Evolutionary conservation across 1,284 basidiomycete species (phyloP).

Genomic region (Boletellus deceptivus): DNA sequence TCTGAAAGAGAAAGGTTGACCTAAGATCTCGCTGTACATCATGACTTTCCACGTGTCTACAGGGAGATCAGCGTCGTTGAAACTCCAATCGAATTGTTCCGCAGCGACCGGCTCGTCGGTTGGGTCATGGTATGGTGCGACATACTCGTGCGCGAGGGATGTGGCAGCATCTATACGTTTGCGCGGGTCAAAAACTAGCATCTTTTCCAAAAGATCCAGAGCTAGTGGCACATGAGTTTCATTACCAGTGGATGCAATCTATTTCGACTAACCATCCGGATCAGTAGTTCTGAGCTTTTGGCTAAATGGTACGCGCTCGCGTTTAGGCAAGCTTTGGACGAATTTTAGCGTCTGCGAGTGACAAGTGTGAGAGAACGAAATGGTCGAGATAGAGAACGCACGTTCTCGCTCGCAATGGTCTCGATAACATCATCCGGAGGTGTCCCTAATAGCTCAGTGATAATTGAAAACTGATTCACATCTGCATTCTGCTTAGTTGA

Average conservation of each 20-base stretch:
- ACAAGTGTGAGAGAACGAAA: constrained; percentile 17
- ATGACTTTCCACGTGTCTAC: constrained; percentile 99
- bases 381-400: constrained; percentile 38
- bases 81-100: constrained; percentile 98
- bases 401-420: constrained; percentile 98
- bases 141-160: constrained; percentile 92
- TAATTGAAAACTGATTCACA: constrained; percentile 99
- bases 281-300: constrained; percentile 93
- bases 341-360: constrained; percentile 88
- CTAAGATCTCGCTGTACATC: constrained; percentile 96
- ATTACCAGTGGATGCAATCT: not conserved
- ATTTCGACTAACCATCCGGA: constrained; percentile 62
- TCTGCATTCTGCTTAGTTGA: constrained; percentile 50
- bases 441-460: constrained; percentile 96
- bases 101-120: constrained; percentile 94
- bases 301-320: constrained; percentile 92
- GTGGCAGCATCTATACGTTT: constrained; percentile 95
- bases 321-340: constrained; percentile 95
- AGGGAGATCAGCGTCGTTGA: constrained; percentile 99
- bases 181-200: constrained; percentile 98
- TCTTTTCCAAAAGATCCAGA: constrained; percentile 95
- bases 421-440: constrained; percentile 99
- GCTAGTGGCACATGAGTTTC: constrained; percentile 47
- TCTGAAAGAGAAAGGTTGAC: constrained; percentile 44
- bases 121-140: constrained; percentile 97